Evolutionary conservation across 73 alveolate species (phyloP).

Genomic region (Effrenium voratum): DNA sequence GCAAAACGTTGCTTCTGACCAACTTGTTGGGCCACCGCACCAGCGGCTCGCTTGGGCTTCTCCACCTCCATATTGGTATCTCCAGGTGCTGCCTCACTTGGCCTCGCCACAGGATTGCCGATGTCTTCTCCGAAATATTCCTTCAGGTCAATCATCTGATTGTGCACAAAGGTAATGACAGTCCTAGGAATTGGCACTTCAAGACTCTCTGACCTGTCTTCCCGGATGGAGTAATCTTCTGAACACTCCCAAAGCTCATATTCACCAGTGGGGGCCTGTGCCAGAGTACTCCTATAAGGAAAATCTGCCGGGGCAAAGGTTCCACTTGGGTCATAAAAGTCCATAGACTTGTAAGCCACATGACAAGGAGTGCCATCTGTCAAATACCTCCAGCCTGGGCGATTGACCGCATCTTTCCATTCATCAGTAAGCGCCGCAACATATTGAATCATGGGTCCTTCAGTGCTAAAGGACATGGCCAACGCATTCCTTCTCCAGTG

Average conservation of each 20-base stretch:
- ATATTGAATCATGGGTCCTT: background rate
- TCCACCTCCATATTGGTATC: too few relatives aligned
- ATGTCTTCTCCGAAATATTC: too few relatives aligned
- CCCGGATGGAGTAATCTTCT: background rate
- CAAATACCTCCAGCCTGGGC: background rate
- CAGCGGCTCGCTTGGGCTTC: too few relatives aligned
- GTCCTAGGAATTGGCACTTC: background rate
- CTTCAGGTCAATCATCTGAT: background rate
- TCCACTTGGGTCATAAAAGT: background rate
- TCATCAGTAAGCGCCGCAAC: background rate
- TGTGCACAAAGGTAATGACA: background rate
- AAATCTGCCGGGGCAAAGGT: background rate
- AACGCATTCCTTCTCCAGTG: background rate
- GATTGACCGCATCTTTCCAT: background rate
- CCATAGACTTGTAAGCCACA: background rate
- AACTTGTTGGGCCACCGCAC: too few relatives aligned
- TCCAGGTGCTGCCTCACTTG: too few relatives aligned
- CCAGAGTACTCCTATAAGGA: slow-evolving; percentile 10
- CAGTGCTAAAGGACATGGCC: background rate
- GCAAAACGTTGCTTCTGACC: too few relatives aligned
- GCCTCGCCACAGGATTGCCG: too few relatives aligned
- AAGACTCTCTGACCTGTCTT: background rate
- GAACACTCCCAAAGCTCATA: background rate
- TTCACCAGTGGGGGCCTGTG: background rate
- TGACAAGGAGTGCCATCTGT: background rate